Conservation (phyloP, 1,284 basidiomycete species). For the Tausonia pullulans region DNA sequence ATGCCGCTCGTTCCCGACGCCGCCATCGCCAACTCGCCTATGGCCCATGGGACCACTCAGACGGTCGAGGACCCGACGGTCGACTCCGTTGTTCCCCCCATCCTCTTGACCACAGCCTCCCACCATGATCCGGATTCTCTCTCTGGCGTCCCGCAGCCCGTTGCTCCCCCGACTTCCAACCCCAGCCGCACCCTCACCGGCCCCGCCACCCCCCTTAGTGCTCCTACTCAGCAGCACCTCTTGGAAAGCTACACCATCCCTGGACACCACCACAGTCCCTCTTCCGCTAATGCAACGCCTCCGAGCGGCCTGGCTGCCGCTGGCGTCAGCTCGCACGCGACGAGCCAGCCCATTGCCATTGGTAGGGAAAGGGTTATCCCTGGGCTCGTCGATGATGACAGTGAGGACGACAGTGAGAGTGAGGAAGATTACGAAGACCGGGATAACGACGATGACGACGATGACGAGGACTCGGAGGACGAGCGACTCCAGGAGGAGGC, state of each 20-base stretch:
- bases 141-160: background rate
- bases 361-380: background rate
- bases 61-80: too few species aligned
- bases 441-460: conserved; percentile 3
- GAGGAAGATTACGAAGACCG: background rate
- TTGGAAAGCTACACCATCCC: background rate
- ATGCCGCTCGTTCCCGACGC: background rate
- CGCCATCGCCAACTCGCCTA: background rate
- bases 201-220: too few species aligned
- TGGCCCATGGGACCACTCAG: background rate
- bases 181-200: too few species aligned
- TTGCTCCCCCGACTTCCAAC: too few species aligned
- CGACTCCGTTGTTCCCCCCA: background rate
- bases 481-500: conserved; percentile 7
- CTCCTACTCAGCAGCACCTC: background rate
- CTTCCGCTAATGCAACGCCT: background rate
- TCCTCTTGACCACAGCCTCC: background rate
- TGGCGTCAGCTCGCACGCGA: background rate
- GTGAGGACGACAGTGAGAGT: background rate
- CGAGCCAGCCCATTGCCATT: background rate
- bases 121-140: background rate
- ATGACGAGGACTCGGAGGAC: conserved; percentile 6
- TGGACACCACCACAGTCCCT: background rate
- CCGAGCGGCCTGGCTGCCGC: background rate
- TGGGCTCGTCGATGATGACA: background rate